Evolutionary conservation across 2,329 filamentous ascomycete species (phyloP).

Genomic region (Fusarium veterinarium): DNA sequence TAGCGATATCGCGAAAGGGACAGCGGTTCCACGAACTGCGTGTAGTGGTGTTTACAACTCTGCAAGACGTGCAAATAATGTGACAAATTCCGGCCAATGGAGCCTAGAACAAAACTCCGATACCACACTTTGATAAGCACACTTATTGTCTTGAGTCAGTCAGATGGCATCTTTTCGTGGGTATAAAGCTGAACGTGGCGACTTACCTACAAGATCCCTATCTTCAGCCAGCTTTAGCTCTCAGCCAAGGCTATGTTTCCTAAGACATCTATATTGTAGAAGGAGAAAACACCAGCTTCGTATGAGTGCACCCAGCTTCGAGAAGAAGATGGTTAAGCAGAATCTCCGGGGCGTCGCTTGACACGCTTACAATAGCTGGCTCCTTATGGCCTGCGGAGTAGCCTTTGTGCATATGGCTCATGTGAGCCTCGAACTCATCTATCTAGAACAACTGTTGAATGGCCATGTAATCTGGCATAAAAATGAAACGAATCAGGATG

Average conservation of each 20-base stretch:
- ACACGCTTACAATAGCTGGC: not conserved
- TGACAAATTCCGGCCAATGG: not conserved
- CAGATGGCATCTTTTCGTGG: accelerated
- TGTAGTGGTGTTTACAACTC: not conserved
- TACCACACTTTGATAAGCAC: not conserved
- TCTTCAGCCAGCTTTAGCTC: not conserved
- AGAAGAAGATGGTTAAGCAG: not conserved
- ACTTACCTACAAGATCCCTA: not conserved
- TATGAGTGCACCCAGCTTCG: too few species aligned
- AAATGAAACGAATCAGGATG: too few species aligned
- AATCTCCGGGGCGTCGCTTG: not conserved
- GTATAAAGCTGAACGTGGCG: not conserved
- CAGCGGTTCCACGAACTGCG: too few species aligned
- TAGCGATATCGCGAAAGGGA: not conserved
- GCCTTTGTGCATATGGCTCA: not conserved
- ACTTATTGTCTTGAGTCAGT: too few species aligned
- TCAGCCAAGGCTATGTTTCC: not conserved
- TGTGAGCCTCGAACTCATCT: not conserved
- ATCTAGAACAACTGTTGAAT: not conserved
- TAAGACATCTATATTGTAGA: not conserved
- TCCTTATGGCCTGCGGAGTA: not conserved
- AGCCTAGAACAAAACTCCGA: too few species aligned
- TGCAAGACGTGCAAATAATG: not conserved
- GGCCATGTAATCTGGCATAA: too few species aligned
- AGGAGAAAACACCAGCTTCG: not conserved